A percentile compares a stretch with the other conserved stretches of the same genome.
phyloP scores from a whole-genome alignment of 768 basidiomycete genomes.

The Kwoniella dejecticola region DNA sequence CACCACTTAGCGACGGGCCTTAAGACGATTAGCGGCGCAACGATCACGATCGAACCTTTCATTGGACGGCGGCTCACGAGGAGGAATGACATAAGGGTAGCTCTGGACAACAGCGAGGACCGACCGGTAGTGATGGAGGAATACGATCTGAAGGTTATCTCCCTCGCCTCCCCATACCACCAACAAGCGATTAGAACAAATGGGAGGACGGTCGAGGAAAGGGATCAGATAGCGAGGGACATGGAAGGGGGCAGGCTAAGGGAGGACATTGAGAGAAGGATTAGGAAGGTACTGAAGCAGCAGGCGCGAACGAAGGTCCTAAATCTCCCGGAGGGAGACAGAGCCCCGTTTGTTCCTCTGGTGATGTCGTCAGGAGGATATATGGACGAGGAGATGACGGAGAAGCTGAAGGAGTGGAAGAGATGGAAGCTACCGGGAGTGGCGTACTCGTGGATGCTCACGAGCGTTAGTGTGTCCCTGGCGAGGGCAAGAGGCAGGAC shows the following conservation, averaged over 20 bases:
- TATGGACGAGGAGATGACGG: not conserved
- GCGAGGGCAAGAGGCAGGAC: conserved; percentile 5
- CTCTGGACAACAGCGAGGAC: too few relatives aligned
- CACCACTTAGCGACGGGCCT: not conserved
- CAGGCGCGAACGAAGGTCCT: conserved; percentile 7
- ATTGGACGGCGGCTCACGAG: too few relatives aligned
- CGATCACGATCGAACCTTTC: too few relatives aligned
- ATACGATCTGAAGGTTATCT: too few relatives aligned
- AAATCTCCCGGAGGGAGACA: not conserved
- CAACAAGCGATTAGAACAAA: too few relatives aligned
- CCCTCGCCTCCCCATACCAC: too few relatives aligned
- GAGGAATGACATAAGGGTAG: too few relatives aligned
- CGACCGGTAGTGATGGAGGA: too few relatives aligned
- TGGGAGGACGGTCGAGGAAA: too few relatives aligned
- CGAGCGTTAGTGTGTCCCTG: not conserved
- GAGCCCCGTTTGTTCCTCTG: not conserved
- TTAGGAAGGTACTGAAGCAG: not conserved
- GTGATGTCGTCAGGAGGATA: conserved; percentile 9
- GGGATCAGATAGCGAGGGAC: not conserved
- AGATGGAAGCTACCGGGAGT: conserved; percentile 1
- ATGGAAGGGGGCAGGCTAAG: not conserved
- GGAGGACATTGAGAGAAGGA: not conserved
- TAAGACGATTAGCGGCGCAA: too few relatives aligned
- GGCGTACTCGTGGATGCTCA: not conserved
- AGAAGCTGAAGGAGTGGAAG: conserved; percentile 5